A percentile compares a stretch with the other conserved stretches of the same genome.
Conservation (phyloP, 805 yeast species). For the Starmera dryadoides region DNA sequence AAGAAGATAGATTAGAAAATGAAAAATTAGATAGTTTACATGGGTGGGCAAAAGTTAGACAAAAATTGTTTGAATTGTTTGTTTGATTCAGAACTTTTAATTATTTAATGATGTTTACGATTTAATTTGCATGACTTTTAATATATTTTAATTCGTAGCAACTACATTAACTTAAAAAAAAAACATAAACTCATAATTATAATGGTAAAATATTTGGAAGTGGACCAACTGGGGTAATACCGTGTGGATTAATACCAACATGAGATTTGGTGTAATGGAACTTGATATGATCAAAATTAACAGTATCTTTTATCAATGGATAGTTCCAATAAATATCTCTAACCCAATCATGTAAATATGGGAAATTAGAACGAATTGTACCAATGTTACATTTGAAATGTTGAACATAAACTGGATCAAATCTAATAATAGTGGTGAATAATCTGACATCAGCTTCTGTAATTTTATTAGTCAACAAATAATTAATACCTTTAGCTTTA, state of each 20-base stretch:
- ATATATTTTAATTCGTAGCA: too few relatives aligned
- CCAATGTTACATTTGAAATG: slow-evolving; percentile 91
- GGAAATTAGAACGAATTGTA: slow-evolving; percentile 74
- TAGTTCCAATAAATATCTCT: slow-evolving; percentile 75
- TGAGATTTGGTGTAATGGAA: slow-evolving; percentile 87
- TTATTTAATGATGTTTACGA: too few relatives aligned
- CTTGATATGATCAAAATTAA: slow-evolving; percentile 86
- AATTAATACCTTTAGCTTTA: slow-evolving; percentile 24
- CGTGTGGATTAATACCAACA: slow-evolving; percentile 67
- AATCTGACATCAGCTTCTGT: slow-evolving; percentile 91
- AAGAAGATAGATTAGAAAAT: slow-evolving; percentile 37
- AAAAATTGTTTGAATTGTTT: slow-evolving; percentile 4
- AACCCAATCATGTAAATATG: slow-evolving; percentile 73
- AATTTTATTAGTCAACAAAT: slow-evolving; percentile 53
- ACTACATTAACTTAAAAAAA: too few relatives aligned
- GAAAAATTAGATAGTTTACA: slow-evolving; percentile 30
- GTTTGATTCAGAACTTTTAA: background rate
- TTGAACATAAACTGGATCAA: slow-evolving; percentile 90
- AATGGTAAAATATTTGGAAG: slow-evolving; percentile 61
- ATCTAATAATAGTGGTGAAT: slow-evolving; percentile 81
- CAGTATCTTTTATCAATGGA: slow-evolving; percentile 69
- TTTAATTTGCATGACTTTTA: too few relatives aligned
- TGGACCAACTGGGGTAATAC: slow-evolving; percentile 88
- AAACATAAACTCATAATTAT: background rate
- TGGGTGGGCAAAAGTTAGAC: slow-evolving; percentile 34